Evolutionary conservation across 2,329 filamentous ascomycete species (phyloP), one percentile per base, ranked within the genome.

Genomic region (Sporothrix sp.): DNA sequence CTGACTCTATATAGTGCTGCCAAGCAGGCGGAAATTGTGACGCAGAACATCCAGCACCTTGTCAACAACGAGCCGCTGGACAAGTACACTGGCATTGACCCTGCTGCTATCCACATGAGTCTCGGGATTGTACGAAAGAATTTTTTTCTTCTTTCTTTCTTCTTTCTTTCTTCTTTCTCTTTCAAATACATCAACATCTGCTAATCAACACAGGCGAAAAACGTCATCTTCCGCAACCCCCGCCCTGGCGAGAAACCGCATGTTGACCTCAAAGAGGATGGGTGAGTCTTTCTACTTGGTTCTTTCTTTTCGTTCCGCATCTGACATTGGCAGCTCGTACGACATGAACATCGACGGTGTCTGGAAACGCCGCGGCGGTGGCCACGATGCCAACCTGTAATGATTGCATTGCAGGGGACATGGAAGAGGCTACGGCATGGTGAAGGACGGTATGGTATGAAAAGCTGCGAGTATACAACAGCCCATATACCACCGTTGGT

Each of bases 141-240:
- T 28, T 28, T 28, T 28, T 28, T 28, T 28, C 25, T 28, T 28
- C 25, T 28, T 28, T 28, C 14, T 28, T 18, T 39, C 21, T 7
- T 9, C 4, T 42, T 16, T 33, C 16, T 33, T 11, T 7, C 20
- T 18, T 11, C 10, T 13, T 21, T 38, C 6, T 28, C 4, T 21
- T 28, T 13, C 3, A 4, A 11, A 14, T 8, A 11, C 25, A 16
- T 27, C 13, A 32, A 6, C 18, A n/a, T 10, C 27, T 23, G 13
- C 18, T 20, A 36, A 21, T n/a, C 8, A n/a, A 8, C 23, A 23
- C 18, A 54, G 52, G 54, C 46, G 18, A 54, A 54, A 20, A 56
- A 54, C 35, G 37, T 56, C 18, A 36, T 54, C 3, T 56, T 56
- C 49, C 33, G 49, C 4, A 56, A 54, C 28, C 54, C 54, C 4